Percentiles rank a stretch among this genome's conserved stretches.
phyloP scores from a whole-genome alignment of 768 basidiomycete species.

The Calocybe cyanea region DNA sequence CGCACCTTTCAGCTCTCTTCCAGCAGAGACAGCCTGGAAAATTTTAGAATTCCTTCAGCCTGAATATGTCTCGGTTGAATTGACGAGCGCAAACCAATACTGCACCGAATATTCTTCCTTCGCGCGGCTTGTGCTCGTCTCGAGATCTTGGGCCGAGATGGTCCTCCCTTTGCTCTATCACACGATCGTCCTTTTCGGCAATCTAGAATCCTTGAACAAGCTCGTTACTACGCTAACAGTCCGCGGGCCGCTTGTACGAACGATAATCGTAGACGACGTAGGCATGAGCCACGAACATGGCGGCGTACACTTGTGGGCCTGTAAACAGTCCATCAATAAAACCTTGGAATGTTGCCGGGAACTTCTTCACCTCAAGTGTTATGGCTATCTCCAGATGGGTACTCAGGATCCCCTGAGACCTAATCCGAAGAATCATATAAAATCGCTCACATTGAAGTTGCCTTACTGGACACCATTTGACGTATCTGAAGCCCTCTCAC shows the following conservation, averaged over 20 bases:
- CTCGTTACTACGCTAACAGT: neutral
- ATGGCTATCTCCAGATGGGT: conserved; percentile 1
- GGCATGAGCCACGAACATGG: neutral
- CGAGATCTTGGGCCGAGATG: conserved; percentile 4
- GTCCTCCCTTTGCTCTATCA: conserved; percentile 1
- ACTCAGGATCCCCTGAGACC: neutral
- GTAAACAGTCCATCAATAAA: conserved; percentile 1
- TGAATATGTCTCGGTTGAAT: neutral
- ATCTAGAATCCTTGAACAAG: neutral
- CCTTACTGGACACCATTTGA: neutral
- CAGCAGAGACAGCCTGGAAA: conserved; percentile 9
- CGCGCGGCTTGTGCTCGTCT: conserved; percentile 4
- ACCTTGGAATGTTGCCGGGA: neutral
- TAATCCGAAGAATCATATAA: neutral
- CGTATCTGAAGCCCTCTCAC: neutral
- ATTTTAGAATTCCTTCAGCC: conserved; percentile 3
- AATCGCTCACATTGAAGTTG: neutral
- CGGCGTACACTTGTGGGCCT: neutral
- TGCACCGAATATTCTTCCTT: neutral
- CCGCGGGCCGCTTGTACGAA: neutral
- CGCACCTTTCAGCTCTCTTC: conserved; percentile 1
- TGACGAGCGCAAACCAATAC: neutral
- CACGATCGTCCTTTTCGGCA: neutral
- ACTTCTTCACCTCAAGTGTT: conserved; percentile 2
- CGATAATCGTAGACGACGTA: conserved; percentile 4